Evolutionary conservation across 768 basidiomycete species (phyloP).

Genomic region (Boletus barrowsii): DNA sequence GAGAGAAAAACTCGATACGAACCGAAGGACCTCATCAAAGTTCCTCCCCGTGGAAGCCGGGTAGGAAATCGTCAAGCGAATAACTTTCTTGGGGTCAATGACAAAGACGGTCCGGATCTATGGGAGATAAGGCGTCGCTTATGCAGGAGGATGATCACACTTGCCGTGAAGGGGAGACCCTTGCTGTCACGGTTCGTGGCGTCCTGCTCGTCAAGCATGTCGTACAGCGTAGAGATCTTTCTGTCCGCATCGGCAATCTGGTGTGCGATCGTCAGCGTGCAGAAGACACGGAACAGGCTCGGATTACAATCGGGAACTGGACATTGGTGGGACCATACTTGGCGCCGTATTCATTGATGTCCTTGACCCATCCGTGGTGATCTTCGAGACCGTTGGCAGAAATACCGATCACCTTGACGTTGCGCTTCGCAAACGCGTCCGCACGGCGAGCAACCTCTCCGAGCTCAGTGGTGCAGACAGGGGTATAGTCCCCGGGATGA

Average conservation of each 20-base stretch:
- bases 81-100: constrained; percentile 95
- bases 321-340: constrained; percentile 70
- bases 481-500: constrained; percentile 91
- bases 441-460: constrained; percentile 90
- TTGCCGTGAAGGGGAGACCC: constrained; percentile 90
- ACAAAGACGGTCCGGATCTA: constrained; percentile 95
- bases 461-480: constrained; percentile 95
- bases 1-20: constrained; percentile 3
- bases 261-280: constrained; percentile 7
- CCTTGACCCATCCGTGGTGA: constrained; percentile 86
- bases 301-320: constrained; percentile 82
- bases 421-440: constrained; percentile 79
- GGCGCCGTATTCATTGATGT: constrained; percentile 79
- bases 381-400: constrained; percentile 86
- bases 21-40: constrained; percentile 73
- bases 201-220: constrained; percentile 97
- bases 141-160: background rate
- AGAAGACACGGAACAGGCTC: background rate
- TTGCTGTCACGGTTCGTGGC: constrained; percentile 82
- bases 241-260: constrained; percentile 93
- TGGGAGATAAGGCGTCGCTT: background rate
- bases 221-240: constrained; percentile 81
- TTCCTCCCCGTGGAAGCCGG: constrained; percentile 96
- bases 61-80: constrained; percentile 87
- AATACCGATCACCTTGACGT: constrained; percentile 91